Percentiles rank a stretch among this genome's conserved stretches.
Conservation (phyloP, 306 rosid species). For the Argentina anserina region DNA sequence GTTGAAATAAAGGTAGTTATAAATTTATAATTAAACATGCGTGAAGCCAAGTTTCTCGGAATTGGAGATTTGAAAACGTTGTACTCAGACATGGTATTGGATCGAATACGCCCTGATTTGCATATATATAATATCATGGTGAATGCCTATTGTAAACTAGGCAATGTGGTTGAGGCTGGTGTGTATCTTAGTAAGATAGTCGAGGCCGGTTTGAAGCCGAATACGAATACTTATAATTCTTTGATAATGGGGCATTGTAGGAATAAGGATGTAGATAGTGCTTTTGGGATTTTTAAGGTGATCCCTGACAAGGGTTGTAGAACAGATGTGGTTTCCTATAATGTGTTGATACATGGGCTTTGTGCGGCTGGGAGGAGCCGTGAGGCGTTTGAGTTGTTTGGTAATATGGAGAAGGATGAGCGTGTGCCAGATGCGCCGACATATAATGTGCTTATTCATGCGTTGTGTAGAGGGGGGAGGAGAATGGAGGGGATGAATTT, state of each 20-base stretch:
- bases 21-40: too few species aligned
- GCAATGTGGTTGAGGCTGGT: conserved; percentile 50
- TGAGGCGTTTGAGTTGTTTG: conserved; percentile 53
- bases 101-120: conserved; percentile 46
- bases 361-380: conserved; percentile 49
- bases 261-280: conserved; percentile 43
- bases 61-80: conserved; percentile 49
- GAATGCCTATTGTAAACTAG: conserved; percentile 63
- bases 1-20: too few species aligned
- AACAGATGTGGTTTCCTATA: conserved; percentile 61
- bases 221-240: conserved; percentile 60
- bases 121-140: conserved; percentile 63
- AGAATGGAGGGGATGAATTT: conserved; percentile 46
- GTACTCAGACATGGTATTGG: conserved; percentile 52
- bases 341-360: conserved; percentile 61
- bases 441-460: conserved; percentile 46
- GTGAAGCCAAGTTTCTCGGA: too few species aligned
- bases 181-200: conserved; percentile 43
- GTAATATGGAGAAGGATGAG: conserved; percentile 55
- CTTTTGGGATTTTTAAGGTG: conserved; percentile 39
- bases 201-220: conserved; percentile 49
- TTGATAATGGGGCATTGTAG: conserved; percentile 80
- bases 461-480: conserved; percentile 49
- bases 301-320: conserved; percentile 50
- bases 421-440: conserved; percentile 59